These are phyloP conservation scores for Artomyces pyxidatus DNA, from an alignment of 768 basidiomycete genomes.

Conservation along the genomic window DNA sequence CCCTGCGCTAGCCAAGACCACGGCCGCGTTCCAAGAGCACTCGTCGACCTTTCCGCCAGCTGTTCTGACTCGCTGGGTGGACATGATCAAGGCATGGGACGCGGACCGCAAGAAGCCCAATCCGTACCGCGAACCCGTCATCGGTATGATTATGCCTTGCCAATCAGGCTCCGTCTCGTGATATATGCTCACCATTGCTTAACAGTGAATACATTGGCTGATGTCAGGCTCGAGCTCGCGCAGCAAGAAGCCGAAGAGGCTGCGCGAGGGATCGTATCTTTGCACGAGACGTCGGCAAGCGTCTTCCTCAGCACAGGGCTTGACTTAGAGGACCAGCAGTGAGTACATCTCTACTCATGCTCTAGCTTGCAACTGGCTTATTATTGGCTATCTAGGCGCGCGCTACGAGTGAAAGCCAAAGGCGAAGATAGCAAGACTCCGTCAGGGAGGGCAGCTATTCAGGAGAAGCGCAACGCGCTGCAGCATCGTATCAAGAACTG, in stretches of 20 bases:
- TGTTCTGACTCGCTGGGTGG: not conserved
- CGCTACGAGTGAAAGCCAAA: not conserved
- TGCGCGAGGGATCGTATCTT: not conserved
- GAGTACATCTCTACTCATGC: too few relatives aligned
- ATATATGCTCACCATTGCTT: not conserved
- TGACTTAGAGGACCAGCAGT: not conserved
- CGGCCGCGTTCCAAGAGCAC: not conserved
- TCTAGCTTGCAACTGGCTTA: not conserved
- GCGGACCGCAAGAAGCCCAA: not conserved
- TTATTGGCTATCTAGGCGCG: not conserved
- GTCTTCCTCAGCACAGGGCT: not conserved
- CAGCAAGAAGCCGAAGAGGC: not conserved
- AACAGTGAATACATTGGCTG: not conserved
- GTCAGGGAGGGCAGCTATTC: not conserved
- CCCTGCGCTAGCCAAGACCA: not conserved
- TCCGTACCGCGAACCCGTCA: not conserved
- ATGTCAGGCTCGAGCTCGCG: not conserved
- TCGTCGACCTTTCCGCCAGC: not conserved
- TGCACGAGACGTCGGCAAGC: not conserved
- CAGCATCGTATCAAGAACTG: slow-evolving; percentile 2
- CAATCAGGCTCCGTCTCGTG: not conserved
- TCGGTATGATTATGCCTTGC: not conserved
- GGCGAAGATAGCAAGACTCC: not conserved
- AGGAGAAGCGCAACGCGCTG: slow-evolving; percentile 4
- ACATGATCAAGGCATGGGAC: slow-evolving; percentile 1